A percentile compares a stretch with the other conserved stretches of the same genome.
These are phyloP conservation scores for Populus deltoides DNA, from an alignment of 345 rosid species.

Conservation along the genomic window DNA sequence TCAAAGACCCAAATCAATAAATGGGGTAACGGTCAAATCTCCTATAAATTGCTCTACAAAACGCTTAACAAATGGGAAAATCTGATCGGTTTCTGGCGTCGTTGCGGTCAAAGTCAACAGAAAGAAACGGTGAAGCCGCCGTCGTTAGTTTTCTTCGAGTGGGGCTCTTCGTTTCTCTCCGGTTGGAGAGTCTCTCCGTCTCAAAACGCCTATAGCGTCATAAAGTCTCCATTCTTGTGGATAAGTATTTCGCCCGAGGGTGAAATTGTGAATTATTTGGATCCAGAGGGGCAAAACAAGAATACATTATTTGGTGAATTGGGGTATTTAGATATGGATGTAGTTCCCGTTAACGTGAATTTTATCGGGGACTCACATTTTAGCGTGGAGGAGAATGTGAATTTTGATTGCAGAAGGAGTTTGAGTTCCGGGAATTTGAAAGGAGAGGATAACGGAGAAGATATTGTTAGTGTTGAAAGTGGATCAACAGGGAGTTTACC, in stretches of 20 bases:
- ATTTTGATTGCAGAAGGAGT: constrained; percentile 28
- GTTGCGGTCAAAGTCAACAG: constrained; percentile 50
- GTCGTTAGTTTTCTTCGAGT: constrained; percentile 67
- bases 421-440: constrained; percentile 36
- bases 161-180: constrained; percentile 69
- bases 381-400: constrained; percentile 60
- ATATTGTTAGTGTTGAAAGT: constrained; percentile 20
- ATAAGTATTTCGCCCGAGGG: constrained; percentile 59
- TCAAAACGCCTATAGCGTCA: constrained; percentile 39
- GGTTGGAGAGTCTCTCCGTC: constrained; percentile 61
- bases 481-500: constrained; percentile 49
- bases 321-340: constrained; percentile 31
- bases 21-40: constrained; percentile 69
- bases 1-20: constrained; percentile 57
- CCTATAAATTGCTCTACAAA: constrained; percentile 59
- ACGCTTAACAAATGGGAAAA: constrained; percentile 59
- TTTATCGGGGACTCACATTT: constrained; percentile 65
- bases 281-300: constrained; percentile 40
- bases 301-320: constrained; percentile 22
- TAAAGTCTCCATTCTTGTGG: constrained; percentile 61
- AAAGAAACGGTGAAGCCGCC: constrained; percentile 40
- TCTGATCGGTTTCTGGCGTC: constrained; percentile 93
- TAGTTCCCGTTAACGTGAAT: constrained; percentile 63
- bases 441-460: constrained; percentile 48
- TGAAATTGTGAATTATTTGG: constrained; percentile 46